Evolutionary conservation across 129 eudicot species (phyloP), one percentile per base, ranked within the genome.

Genomic region (Rutidosis leptorrhynchoides): DNA sequence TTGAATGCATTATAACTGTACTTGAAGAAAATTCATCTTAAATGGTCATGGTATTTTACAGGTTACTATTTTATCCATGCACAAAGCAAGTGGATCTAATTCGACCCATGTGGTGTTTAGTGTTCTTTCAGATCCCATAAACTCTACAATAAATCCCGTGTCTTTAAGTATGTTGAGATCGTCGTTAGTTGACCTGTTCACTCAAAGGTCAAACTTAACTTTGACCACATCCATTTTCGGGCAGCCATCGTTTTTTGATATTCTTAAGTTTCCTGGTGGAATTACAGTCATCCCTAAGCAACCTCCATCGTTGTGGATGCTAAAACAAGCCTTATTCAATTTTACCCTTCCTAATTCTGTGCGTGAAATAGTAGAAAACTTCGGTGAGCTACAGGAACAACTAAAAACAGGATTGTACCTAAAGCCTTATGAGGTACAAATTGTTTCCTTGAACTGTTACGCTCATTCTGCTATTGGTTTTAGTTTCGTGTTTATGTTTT

Each of bases 31-130:
- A 61, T 32, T 35, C 42, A 62, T 29, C 35, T 15, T 61, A 60
- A 56, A 48, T 22, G 6, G 40, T 62, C 6, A 11, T 48, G 17
- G 25, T 73, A 53, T 54, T 74, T 28, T 26, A 53, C 83, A 90
- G 97, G 95, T 90, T 78, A 77, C 80, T n/a, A 67, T 90, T 70
- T 65, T 90, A 76, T 90, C 97, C 45, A 82, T 90, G 85, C 91
- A 86, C 74, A 76, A 68, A 26, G 84, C 89, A 51, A 58, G 67
- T 64, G 67, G 25, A 57, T 57, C 88, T 75, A 82, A 86, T 80
- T 73, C 62, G 80, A 90, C 97, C 5, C 46, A 90, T 65, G 91
- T 90, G 55, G 83, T 84, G 53, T 86, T 90, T 58, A 91, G 95
- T 30, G 58, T 86, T 71, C 83, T 82, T 64, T 68, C 97, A 17